A percentile compares a stretch with the other conserved stretches of the same genome.
Conservation (phyloP, 371 early-diverging fungal species). For the Synchytrium microbalum region DNA sequence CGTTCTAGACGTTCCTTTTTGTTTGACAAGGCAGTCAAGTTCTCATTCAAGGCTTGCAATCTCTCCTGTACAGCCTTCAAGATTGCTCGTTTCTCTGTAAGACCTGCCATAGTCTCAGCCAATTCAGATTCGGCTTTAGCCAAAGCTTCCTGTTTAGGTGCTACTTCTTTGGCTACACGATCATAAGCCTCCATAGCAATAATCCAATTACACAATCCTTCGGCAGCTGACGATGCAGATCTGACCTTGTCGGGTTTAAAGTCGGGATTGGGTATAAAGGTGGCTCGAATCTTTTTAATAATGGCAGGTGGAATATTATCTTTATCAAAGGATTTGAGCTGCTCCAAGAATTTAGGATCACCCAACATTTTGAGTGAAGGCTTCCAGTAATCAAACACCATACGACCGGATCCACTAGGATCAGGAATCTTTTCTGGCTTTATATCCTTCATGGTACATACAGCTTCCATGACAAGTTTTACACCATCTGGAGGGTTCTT, state of each 20-base stretch:
- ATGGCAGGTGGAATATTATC: slow-evolving; percentile 42
- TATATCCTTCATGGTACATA: slow-evolving; percentile 52
- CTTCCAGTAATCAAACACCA: slow-evolving; percentile 52
- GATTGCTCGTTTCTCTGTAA: slow-evolving; percentile 43
- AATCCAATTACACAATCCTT: slow-evolving; percentile 53
- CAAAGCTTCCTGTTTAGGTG: slow-evolving; percentile 50
- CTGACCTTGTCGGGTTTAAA: slow-evolving; percentile 53
- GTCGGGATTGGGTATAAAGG: slow-evolving; percentile 47
- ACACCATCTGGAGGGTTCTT: slow-evolving; percentile 55
- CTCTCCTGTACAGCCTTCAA: slow-evolving; percentile 42
- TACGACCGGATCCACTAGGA: slow-evolving; percentile 46
- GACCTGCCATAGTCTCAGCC: slow-evolving; percentile 40
- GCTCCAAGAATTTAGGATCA: slow-evolving; percentile 43
- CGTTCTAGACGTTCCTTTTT: slow-evolving; percentile 40
- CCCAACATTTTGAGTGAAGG: slow-evolving; percentile 43
- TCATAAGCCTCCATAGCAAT: slow-evolving; percentile 56
- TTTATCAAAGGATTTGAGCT: slow-evolving; percentile 41
- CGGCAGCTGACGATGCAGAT: slow-evolving; percentile 54
- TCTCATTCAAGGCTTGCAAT: slow-evolving; percentile 41
- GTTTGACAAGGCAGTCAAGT: slow-evolving; percentile 35
- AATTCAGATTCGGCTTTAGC: slow-evolving; percentile 45
- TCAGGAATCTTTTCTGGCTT: slow-evolving; percentile 50
- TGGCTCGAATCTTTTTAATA: slow-evolving; percentile 41
- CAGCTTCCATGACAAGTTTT: slow-evolving; percentile 53
- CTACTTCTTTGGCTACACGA: slow-evolving; percentile 49